Evolutionary conservation across 441 rosid genomes (phyloP), one percentile per base, ranked within the genome.

Genomic region (Melastoma candidum): DNA sequence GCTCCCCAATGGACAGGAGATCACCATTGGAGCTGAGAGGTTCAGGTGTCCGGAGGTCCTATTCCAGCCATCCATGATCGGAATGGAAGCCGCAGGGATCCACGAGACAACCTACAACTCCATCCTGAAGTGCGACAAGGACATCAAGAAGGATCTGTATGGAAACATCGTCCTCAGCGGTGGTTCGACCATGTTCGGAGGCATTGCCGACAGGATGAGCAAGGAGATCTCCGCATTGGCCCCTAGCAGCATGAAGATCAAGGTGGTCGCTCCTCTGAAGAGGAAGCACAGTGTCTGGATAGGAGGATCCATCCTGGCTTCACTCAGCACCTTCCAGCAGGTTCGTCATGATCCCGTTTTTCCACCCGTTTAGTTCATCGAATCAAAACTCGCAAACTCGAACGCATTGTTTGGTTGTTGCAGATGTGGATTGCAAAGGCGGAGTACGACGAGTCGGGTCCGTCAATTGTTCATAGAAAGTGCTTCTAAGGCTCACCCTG

Each of bases 81-180:
- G 56, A 11, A 52, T 52, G 56, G 56, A 52, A 12, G 24, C 56
- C 29, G 56, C 56, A 36, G 56, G 56, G 14, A 52, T 52, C 22
- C 56, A 52, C 25, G 56, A 52, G 56, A 52, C 56, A 25, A 52
- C 56, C 17, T 52, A 52, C 56, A 52, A 52, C 56, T 52, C 56
- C 24, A 52, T 36, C 56, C 12, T 52, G 56, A 52, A 52, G 45
- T 52, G 56, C 22, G 56, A 52, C 43, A 26, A 13, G 6, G 56
- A 52, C 6, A 52, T 52, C 56, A 52, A 44, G 56, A 52, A 52
- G 56, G 56, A 52, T 52, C 43, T 52, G 14, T 52, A 52, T 52
- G 56, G 56, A n/a, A 52, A 52, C 56, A 52, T 52, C 45, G 56
- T 52, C 11, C 56, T 52, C 46, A 52, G 56, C 22, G 56, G 56